These are phyloP conservation scores for Oryza coarctata DNA, from an alignment of 176 grass and related monocot species.

Conservation along the genomic window DNA sequence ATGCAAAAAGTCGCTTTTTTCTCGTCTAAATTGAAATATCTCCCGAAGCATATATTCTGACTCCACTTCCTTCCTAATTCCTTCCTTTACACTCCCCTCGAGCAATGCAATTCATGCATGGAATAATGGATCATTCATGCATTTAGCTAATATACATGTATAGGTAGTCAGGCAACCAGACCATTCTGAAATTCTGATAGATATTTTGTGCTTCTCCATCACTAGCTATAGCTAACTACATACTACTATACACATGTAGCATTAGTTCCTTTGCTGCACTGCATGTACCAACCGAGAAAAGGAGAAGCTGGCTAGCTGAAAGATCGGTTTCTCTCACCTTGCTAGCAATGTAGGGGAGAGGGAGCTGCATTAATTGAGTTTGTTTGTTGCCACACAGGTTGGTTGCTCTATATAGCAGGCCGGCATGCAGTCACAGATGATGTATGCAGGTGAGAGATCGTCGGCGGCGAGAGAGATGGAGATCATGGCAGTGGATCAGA, in stretches of 20 bases:
- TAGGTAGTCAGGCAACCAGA: neutral
- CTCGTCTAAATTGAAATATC: slow-evolving; percentile 31
- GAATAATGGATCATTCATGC: neutral
- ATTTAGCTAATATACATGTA: neutral
- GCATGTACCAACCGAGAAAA: no score
- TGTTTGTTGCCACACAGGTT: neutral
- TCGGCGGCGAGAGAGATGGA: slow-evolving; percentile 21
- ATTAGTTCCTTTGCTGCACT: no score
- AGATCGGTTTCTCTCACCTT: neutral
- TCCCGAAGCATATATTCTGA: slow-evolving; percentile 49
- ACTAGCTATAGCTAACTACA: neutral
- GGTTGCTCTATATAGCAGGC: neutral
- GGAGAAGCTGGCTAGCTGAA: no score
- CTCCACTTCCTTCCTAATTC: slow-evolving; percentile 38
- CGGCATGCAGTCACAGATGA: neutral
- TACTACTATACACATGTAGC: neutral
- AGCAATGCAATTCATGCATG: slow-evolving; percentile 7
- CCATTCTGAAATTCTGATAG: neutral
- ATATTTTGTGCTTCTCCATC: neutral
- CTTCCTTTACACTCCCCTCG: neutral
- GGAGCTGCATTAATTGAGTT: no score
- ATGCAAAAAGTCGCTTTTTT: slow-evolving; percentile 18
- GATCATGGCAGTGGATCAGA: neutral
- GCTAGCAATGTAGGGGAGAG: neutral
- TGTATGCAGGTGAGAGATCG: slow-evolving; percentile 4